Conservation (phyloP, 2,329 filamentous ascomycete species). For the Hirsutella minnesotensis region DNA sequence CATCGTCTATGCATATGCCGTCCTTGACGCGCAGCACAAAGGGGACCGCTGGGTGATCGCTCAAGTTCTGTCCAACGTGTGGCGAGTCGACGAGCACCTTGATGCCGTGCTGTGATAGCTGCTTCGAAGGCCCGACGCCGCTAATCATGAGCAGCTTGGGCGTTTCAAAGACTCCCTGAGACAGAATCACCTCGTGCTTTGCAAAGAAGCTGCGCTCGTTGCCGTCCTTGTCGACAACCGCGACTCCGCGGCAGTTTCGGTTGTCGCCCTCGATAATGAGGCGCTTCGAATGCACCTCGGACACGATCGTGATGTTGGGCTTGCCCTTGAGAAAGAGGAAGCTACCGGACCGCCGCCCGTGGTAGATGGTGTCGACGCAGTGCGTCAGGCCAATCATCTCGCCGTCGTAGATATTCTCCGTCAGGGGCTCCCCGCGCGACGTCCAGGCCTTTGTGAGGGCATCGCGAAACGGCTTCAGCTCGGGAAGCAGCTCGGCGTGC, state of each 20-base stretch:
- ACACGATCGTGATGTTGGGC: slow-evolving; percentile 41
- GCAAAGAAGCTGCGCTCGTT: slow-evolving; percentile 33
- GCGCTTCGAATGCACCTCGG: slow-evolving; percentile 35
- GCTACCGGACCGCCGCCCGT: slow-evolving; percentile 40
- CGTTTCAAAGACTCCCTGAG: slow-evolving; percentile 46
- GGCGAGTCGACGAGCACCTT: slow-evolving; percentile 40
- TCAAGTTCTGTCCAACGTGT: slow-evolving; percentile 52
- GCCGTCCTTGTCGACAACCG: slow-evolving; percentile 25
- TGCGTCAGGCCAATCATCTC: slow-evolving; percentile 40
- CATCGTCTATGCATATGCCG: slow-evolving; percentile 25
- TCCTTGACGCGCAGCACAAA: slow-evolving; percentile 34
- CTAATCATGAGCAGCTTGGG: slow-evolving; percentile 54
- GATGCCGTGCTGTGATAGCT: slow-evolving; percentile 43
- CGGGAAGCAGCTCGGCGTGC: slow-evolving; percentile 40
- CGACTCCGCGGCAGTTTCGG: slow-evolving; percentile 30
- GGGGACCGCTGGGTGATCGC: slow-evolving; percentile 47
- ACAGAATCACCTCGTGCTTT: slow-evolving; percentile 34
- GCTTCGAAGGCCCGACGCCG: slow-evolving; percentile 45
- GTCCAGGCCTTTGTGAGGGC: slow-evolving; percentile 39
- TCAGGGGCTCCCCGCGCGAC: slow-evolving; percentile 35
- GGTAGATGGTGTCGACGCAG: slow-evolving; percentile 44
- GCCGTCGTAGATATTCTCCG: slow-evolving; percentile 44
- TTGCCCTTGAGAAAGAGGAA: slow-evolving; percentile 39
- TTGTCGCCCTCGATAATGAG: slow-evolving; percentile 35
- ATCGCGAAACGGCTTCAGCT: slow-evolving; percentile 38